A percentile compares a stretch with the other conserved stretches of the same genome.
These are phyloP conservation scores for Actinomortierella ambigua DNA, from an alignment of 371 early-diverging fungal species.

Conservation along the genomic window DNA sequence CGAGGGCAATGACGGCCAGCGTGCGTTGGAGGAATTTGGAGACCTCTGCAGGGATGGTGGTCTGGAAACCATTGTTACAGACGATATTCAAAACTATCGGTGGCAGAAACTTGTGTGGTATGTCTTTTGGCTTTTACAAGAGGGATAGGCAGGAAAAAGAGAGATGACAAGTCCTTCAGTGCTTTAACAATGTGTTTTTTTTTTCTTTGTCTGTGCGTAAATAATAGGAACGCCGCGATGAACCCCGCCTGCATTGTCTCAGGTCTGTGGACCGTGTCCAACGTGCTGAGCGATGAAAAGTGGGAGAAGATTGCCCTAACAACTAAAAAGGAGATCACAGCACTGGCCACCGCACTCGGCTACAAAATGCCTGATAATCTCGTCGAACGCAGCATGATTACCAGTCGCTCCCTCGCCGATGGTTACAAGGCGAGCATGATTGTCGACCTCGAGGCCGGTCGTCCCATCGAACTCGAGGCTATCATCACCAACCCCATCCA, in stretches of 20 bases:
- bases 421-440: slow-evolving; percentile 73
- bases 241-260: slow-evolving; percentile 75
- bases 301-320: slow-evolving; percentile 53
- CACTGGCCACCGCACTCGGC: slow-evolving; percentile 59
- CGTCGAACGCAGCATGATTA: slow-evolving; percentile 52
- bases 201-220: background rate
- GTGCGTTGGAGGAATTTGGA: slow-evolving; percentile 10
- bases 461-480: slow-evolving; percentile 70
- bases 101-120: slow-evolving; percentile 89
- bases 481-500: slow-evolving; percentile 67
- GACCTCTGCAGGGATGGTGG: slow-evolving; percentile 52
- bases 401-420: slow-evolving; percentile 51
- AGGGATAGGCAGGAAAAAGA: background rate
- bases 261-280: slow-evolving; percentile 64
- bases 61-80: slow-evolving; percentile 51
- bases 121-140: slow-evolving; percentile 3
- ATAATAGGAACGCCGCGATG: slow-evolving; percentile 73
- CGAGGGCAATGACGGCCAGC: slow-evolving; percentile 23
- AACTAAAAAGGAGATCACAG: slow-evolving; percentile 66
- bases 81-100: slow-evolving; percentile 71
- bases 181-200: background rate
- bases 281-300: slow-evolving; percentile 59
- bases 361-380: slow-evolving; percentile 51
- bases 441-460: slow-evolving; percentile 64
- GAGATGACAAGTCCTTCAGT: background rate